These are phyloP conservation scores for Camillea tinctor DNA, from an alignment of 2,329 filamentous ascomycete species.

Conservation along the genomic window DNA sequence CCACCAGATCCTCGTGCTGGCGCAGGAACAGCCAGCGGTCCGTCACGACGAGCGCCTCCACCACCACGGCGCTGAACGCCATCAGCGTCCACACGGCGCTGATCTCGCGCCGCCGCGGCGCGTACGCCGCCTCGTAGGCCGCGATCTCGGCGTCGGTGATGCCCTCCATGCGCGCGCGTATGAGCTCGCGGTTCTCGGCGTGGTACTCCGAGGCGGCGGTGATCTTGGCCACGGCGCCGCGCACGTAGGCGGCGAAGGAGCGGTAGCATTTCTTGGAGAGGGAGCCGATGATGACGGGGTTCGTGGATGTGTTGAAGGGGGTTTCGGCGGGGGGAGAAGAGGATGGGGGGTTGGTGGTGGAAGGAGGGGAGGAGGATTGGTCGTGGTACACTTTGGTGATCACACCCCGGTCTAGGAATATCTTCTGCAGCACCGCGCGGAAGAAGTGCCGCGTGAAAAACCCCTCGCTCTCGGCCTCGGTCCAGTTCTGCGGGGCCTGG, in stretches of 20 bases:
- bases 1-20: slow-evolving; percentile 70
- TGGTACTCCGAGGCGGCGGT: slow-evolving; percentile 55
- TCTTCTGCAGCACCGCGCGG: slow-evolving; percentile 82
- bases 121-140: slow-evolving; percentile 65
- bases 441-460: slow-evolving; percentile 96
- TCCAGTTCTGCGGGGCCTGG: slow-evolving; percentile 94
- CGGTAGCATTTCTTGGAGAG: slow-evolving; percentile 77
- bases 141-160: slow-evolving; percentile 76
- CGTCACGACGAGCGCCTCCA: slow-evolving; percentile 85
- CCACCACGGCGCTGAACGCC: slow-evolving; percentile 88
- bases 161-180: slow-evolving; percentile 62
- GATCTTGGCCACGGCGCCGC: slow-evolving; percentile 77
- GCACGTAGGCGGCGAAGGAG: slow-evolving; percentile 74
- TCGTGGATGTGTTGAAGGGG: slow-evolving; percentile 60
- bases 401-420: slow-evolving; percentile 84
- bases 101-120: slow-evolving; percentile 71
- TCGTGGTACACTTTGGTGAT: slow-evolving; percentile 59
- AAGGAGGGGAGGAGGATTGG: too few relatives aligned
- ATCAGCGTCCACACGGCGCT: slow-evolving; percentile 91
- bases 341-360: too few relatives aligned
- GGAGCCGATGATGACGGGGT: slow-evolving; percentile 83
- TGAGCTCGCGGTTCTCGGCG: slow-evolving; percentile 50
- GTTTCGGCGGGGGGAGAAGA: slow-evolving; percentile 21
- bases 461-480: slow-evolving; percentile 70
- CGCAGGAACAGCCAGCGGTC: slow-evolving; percentile 86